phyloP scores from a whole-genome alignment of 371 early-diverging fungal species.

The Actinomortierella wolfii region DNA sequence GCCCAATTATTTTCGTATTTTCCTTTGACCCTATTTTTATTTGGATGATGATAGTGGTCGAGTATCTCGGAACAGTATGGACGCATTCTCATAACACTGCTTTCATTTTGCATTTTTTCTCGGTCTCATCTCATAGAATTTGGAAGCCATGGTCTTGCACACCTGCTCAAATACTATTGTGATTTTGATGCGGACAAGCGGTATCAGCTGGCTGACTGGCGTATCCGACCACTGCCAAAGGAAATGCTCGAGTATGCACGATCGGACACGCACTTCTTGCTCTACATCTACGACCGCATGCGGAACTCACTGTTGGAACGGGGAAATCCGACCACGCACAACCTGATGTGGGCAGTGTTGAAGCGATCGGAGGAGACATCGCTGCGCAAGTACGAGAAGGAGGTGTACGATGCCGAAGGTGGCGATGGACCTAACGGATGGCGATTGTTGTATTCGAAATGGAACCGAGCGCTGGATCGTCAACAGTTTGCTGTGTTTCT shows the following conservation, averaged over 20 bases:
- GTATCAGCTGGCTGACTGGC: constrained; percentile 98
- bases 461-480: constrained; percentile 61
- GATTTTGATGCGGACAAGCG: constrained; percentile 87
- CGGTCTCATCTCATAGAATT: too few species aligned
- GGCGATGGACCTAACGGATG: constrained; percentile 83
- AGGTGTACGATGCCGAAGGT: constrained; percentile 74
- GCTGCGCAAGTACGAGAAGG: constrained; percentile 75
- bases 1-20: not conserved
- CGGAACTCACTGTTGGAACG: constrained; percentile 76
- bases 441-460: constrained; percentile 68
- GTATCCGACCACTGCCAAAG: constrained; percentile 86
- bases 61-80: too few species aligned
- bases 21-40: too few species aligned
- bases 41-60: too few species aligned
- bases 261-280: constrained; percentile 93
- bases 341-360: constrained; percentile 70
- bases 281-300: constrained; percentile 92
- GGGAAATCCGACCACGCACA: constrained; percentile 59
- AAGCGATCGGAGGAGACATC: constrained; percentile 73
- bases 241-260: constrained; percentile 96
- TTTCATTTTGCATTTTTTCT: too few species aligned
- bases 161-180: constrained; percentile 80
- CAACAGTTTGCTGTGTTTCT: constrained; percentile 81
- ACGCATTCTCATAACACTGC: too few species aligned
- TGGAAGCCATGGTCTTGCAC: constrained; percentile 80